These are phyloP conservation scores for Trichophyton benhamiae DNA, from an alignment of 2,329 filamentous ascomycete species.

Conservation along the genomic window DNA sequence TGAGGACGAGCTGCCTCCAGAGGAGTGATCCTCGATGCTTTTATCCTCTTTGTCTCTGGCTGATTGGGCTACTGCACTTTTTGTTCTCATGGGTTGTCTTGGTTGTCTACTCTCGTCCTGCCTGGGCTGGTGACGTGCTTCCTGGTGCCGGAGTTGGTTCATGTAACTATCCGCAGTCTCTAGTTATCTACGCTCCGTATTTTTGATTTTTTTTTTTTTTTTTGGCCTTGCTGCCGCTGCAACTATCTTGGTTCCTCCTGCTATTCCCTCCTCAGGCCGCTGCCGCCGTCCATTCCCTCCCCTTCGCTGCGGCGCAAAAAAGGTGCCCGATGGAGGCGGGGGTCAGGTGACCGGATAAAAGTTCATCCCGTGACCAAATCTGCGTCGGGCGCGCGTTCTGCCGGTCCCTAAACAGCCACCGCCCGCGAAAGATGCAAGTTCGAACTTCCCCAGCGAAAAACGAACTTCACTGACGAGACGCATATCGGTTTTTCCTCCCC, in stretches of 20 bases:
- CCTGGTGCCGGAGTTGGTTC: not conserved
- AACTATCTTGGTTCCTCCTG: not conserved
- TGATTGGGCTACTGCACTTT: not conserved
- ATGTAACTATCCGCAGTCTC: not conserved
- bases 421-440: conserved; percentile 4
- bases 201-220: not conserved
- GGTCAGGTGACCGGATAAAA: not conserved
- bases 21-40: conserved; percentile 36
- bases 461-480: not conserved
- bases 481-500: not conserved
- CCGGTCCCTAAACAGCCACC: conserved; percentile 11
- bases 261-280: not conserved
- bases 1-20: conserved; percentile 91
- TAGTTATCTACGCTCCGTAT: not conserved
- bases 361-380: conserved; percentile 11
- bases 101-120: not conserved
- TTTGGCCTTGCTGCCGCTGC: not conserved
- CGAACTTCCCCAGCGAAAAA: not conserved
- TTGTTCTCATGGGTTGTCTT: not conserved
- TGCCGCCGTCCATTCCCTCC: too few species aligned
- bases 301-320: too few species aligned
- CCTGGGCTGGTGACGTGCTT: not conserved
- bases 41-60: not conserved
- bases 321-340: too few species aligned
- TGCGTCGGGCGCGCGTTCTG: conserved; percentile 10